These are phyloP conservation scores for Calocera cornea DNA, from an alignment of 768 basidiomycete genomes.

Conservation along the genomic window DNA sequence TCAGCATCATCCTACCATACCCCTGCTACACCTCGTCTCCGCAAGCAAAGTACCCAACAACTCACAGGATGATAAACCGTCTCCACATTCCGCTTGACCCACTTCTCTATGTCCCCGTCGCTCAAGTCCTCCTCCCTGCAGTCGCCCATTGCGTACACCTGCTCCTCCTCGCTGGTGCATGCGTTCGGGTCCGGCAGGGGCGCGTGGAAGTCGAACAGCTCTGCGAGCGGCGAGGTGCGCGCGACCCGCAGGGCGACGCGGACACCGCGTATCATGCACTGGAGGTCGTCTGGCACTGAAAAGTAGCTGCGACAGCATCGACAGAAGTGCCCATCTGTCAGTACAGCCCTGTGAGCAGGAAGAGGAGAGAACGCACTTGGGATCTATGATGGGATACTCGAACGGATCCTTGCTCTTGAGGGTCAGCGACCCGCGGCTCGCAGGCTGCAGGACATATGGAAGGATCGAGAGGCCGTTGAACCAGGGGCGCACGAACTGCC, in stretches of 20 bases:
- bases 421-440: slow-evolving; percentile 16
- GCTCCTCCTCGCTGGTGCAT: slow-evolving; percentile 4
- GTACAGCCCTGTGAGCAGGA: background rate
- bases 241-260: no score
- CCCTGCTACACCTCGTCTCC: no score
- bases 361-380: background rate
- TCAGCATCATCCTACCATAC: no score
- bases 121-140: slow-evolving; percentile 1
- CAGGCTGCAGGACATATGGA: background rate
- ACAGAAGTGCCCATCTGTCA: background rate
- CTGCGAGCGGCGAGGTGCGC: slow-evolving; percentile 24
- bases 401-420: slow-evolving; percentile 19
- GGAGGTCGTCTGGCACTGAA: slow-evolving; percentile 29
- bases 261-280: slow-evolving; percentile 30
- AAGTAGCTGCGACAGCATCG: slow-evolving; percentile 30
- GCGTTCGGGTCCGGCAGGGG: slow-evolving; percentile 17
- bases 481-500: background rate
- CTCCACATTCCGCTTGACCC: slow-evolving; percentile 9
- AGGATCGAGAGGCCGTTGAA: background rate
- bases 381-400: slow-evolving; percentile 19
- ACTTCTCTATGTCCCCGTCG: slow-evolving; percentile 14
- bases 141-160: background rate
- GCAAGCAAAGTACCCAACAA: background rate
- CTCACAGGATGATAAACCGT: slow-evolving; percentile 13
- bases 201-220: slow-evolving; percentile 11